These are phyloP conservation scores for Serendipita sp. DNA, from an alignment of 1,284 basidiomycete species.

Conservation along the genomic window DNA sequence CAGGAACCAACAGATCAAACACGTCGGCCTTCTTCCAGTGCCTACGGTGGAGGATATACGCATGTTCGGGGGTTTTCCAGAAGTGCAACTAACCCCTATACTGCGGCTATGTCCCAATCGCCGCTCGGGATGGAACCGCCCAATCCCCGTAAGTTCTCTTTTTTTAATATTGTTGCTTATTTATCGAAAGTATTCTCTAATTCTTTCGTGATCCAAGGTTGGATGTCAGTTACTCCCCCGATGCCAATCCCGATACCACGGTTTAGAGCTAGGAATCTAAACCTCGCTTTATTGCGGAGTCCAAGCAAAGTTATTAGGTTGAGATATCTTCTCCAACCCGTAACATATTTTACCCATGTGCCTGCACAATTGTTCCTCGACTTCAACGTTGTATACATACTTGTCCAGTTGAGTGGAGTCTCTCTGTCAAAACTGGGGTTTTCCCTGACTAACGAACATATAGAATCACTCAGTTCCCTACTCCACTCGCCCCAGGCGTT, in stretches of 20 bases:
- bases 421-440: background rate
- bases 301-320: conserved; percentile 40
- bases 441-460: background rate
- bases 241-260: conserved; percentile 26
- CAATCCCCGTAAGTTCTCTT: background rate
- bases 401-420: conserved; percentile 48
- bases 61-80: conserved; percentile 7
- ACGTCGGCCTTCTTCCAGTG: background rate
- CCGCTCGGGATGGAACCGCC: background rate
- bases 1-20: background rate
- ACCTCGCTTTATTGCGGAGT: conserved; percentile 48
- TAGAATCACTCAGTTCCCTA: conserved; percentile 56
- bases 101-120: conserved; percentile 4
- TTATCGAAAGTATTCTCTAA: background rate
- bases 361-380: conserved; percentile 66
- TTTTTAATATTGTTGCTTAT: background rate
- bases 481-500: conserved; percentile 47
- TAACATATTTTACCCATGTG: conserved; percentile 55
- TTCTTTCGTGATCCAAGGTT: background rate
- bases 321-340: conserved; percentile 50
- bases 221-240: background rate
- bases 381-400: conserved; percentile 63
- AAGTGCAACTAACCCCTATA: conserved; percentile 4
- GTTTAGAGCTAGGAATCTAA: conserved; percentile 47
- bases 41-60: background rate